Evolutionary conservation across 2,329 filamentous ascomycete species (phyloP), one percentile per base, ranked within the genome.

Genomic region (Tolypocladium inflatum): DNA sequence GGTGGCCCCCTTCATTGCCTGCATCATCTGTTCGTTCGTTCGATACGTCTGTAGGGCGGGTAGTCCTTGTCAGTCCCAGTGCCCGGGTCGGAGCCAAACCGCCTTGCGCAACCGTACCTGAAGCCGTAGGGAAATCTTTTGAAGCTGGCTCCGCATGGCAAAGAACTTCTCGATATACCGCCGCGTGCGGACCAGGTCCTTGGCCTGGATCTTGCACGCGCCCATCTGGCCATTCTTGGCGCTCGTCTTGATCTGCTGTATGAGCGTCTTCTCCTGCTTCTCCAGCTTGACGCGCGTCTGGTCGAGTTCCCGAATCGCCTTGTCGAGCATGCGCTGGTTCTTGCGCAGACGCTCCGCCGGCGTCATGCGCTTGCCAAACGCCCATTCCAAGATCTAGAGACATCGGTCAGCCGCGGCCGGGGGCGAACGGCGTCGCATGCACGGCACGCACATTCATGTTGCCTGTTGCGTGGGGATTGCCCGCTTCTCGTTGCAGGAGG

Each of bases 1-100:
- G 1, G 94, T 97, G 5, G 94, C 94, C 39, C 94, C 94, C 75
- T 97, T 99, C 94, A 99, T 97, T 10, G 92, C 94, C 74, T 96
- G 91, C 92, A 97, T 97, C 94, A 99, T 99, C 75, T 97, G 93
- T 73, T 99, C 94, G 74, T 99, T 99, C 64, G 92, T 97, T 63
- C 94, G 87, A 63, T 97, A 93, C 55, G 94, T 99, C 90, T 96
- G 67, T 21, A 26, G 15, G 10, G 19, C 30, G 19, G 38, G 11
- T 50, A 38, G 56, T 21, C 39, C 33, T 2, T 10, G 58, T 67
- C 54, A 67, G 63, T 58, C 51, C n/a, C 33, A n/a, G 33, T 9
- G 17, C 13, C 23, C 15, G 33, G 8, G 11, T 21, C 37, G 4
- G 4, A 19, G 13, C 17, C 15, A 1, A n/a, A 26, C 26, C 35